A percentile compares a stretch with the other conserved stretches of the same genome.
These are phyloP conservation scores for Mortierella sp. DNA, from an alignment of 371 early-diverging fungal species.

Conservation along the genomic window DNA sequence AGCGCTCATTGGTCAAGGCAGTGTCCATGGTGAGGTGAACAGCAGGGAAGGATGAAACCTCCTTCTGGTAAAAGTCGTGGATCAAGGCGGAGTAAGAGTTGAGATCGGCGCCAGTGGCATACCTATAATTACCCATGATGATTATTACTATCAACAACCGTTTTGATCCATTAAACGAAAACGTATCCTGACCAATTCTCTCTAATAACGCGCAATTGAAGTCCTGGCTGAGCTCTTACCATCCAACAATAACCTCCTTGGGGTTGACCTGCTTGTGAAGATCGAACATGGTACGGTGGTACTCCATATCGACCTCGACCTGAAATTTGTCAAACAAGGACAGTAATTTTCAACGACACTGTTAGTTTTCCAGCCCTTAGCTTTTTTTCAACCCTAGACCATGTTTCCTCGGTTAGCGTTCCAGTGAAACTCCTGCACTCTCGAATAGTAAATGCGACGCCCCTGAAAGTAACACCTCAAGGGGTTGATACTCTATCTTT, in stretches of 20 bases:
- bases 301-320: conserved; percentile 90
- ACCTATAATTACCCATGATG: conserved; percentile 43
- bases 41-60: conserved; percentile 84
- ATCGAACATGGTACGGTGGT: conserved; percentile 87
- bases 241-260: conserved; percentile 93
- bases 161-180: not conserved
- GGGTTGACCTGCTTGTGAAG: conserved; percentile 91
- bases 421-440: not conserved
- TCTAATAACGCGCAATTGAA: not conserved
- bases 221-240: conserved; percentile 63
- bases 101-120: conserved; percentile 80
- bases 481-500: not conserved
- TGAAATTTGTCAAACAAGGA: conserved; percentile 24
- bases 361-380: not conserved
- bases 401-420: not conserved
- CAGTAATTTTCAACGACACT: not conserved
- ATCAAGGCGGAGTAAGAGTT: conserved; percentile 85
- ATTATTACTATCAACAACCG: not conserved
- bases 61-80: conserved; percentile 89
- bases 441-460: not conserved
- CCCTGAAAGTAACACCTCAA: not conserved
- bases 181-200: not conserved
- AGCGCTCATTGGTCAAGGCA: conserved; percentile 74
- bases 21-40: conserved; percentile 93
- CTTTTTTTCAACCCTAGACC: not conserved